Conservation (phyloP, 73 alveolate species). For the Paramecium caudatum region DNA sequence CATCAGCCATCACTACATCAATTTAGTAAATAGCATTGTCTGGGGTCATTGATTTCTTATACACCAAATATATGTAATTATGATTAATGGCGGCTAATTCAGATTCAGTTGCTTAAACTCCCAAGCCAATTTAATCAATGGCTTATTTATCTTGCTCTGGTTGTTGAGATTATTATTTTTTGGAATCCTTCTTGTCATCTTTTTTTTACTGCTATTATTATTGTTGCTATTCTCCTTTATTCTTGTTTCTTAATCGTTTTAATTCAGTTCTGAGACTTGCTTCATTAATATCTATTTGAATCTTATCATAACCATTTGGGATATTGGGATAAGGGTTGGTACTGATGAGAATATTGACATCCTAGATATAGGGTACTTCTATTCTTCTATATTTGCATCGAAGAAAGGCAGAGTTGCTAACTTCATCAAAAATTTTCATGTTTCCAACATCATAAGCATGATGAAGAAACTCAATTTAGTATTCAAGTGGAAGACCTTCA, state of each 20-base stretch:
- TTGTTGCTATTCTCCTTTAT: slow-evolving; percentile 54
- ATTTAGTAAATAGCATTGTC: slow-evolving; percentile 85
- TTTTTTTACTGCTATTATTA: slow-evolving; percentile 78
- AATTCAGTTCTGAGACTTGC: slow-evolving; percentile 93
- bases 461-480: slow-evolving; percentile 93
- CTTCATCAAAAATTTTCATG: slow-evolving; percentile 60
- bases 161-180: slow-evolving; percentile 85
- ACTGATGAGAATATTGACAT: slow-evolving; percentile 93
- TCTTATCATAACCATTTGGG: slow-evolving; percentile 96
- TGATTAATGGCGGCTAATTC: slow-evolving; percentile 89
- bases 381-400: slow-evolving; percentile 94
- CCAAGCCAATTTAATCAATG: slow-evolving; percentile 75
- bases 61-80: slow-evolving; percentile 82
- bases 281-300: slow-evolving; percentile 93
- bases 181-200: slow-evolving; percentile 85
- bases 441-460: slow-evolving; percentile 88
- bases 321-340: slow-evolving; percentile 93
- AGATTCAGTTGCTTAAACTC: slow-evolving; percentile 83
- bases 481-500: slow-evolving; percentile 93
- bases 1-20: slow-evolving; percentile 89
- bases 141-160: slow-evolving; percentile 76
- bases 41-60: slow-evolving; percentile 81
- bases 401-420: slow-evolving; percentile 81
- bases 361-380: slow-evolving; percentile 96
- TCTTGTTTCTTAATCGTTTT: slow-evolving; percentile 79